Percentiles rank a stretch among this genome's conserved stretches.
Conservation (phyloP, 371 early-diverging fungal species). For the Chytridiales sp. region DNA sequence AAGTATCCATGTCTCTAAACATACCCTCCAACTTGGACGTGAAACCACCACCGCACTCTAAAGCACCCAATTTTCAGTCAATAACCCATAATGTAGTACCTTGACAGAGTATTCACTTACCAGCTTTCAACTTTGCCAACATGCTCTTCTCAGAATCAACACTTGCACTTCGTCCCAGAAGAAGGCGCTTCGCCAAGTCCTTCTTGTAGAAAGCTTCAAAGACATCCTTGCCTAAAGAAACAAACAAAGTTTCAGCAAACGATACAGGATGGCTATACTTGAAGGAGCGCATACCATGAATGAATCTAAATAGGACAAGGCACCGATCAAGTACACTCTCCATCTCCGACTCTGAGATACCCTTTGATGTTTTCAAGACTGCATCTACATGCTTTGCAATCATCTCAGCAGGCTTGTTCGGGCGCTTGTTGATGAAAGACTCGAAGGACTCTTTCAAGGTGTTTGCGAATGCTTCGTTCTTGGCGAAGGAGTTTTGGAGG, state of each 20-base stretch:
- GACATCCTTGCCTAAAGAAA: constrained; percentile 71
- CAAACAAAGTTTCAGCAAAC: neutral
- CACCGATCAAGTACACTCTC: constrained; percentile 67
- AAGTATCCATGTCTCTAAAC: constrained; percentile 52
- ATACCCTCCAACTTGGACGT: constrained; percentile 89
- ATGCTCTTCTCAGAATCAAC: constrained; percentile 83
- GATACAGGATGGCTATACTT: neutral
- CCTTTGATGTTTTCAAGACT: constrained; percentile 45
- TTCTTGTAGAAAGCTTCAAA: constrained; percentile 95
- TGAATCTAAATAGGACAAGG: constrained; percentile 81
- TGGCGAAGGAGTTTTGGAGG: constrained; percentile 59
- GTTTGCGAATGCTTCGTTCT: constrained; percentile 58
- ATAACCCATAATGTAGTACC: neutral
- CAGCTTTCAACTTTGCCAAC: constrained; percentile 73
- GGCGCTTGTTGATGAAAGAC: constrained; percentile 76
- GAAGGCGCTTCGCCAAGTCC: constrained; percentile 82
- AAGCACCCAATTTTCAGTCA: constrained; percentile 6
- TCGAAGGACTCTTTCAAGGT: constrained; percentile 84
- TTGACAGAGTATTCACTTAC: constrained; percentile 35
- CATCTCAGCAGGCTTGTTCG: constrained; percentile 85
- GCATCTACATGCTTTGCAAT: constrained; percentile 81
- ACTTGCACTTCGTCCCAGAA: constrained; percentile 72
- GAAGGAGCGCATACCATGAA: constrained; percentile 56
- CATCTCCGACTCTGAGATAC: constrained; percentile 61
- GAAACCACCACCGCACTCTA: constrained; percentile 87